phyloP scores from a whole-genome alignment of 345 rosid species.

The Kandelia obovata region DNA sequence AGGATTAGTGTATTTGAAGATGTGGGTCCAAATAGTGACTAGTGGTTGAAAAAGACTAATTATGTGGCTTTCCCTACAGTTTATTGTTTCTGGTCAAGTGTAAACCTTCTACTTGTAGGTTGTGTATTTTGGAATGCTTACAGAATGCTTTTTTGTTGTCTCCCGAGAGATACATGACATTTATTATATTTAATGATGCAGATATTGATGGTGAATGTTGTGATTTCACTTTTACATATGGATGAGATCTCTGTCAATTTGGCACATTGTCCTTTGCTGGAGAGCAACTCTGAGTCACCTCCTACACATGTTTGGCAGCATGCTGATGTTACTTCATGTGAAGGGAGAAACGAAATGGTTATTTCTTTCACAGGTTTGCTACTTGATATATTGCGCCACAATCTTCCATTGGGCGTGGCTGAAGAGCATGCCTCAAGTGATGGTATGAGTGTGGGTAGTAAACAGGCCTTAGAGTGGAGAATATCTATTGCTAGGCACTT shows the following conservation, averaged over 20 bases:
- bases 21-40: too few species aligned
- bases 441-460: constrained; percentile 48
- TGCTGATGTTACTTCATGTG: constrained; percentile 40
- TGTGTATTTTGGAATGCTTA: constrained; percentile 14
- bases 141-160: constrained; percentile 18
- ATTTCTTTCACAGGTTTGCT: constrained; percentile 69
- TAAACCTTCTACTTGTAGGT: background rate
- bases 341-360: constrained; percentile 67
- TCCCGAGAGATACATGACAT: background rate
- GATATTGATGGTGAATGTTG: constrained; percentile 86
- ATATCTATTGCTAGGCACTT: constrained; percentile 60
- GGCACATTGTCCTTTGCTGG: constrained; percentile 49
- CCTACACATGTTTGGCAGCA: constrained; percentile 40
- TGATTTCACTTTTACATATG: constrained; percentile 82
- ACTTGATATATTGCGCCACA: constrained; percentile 60
- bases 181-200: constrained; percentile 45
- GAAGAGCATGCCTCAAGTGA: constrained; percentile 59
- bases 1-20: too few species aligned
- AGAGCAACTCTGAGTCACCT: constrained; percentile 43
- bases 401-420: constrained; percentile 53
- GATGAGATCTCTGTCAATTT: constrained; percentile 69
- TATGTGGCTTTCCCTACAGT: too few species aligned
- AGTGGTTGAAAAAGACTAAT: too few species aligned
- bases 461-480: constrained; percentile 92
- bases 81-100: background rate